phyloP scores from a whole-genome alignment of 495 filamentous ascomycete species.

The Hyaloscypha bicolor region DNA sequence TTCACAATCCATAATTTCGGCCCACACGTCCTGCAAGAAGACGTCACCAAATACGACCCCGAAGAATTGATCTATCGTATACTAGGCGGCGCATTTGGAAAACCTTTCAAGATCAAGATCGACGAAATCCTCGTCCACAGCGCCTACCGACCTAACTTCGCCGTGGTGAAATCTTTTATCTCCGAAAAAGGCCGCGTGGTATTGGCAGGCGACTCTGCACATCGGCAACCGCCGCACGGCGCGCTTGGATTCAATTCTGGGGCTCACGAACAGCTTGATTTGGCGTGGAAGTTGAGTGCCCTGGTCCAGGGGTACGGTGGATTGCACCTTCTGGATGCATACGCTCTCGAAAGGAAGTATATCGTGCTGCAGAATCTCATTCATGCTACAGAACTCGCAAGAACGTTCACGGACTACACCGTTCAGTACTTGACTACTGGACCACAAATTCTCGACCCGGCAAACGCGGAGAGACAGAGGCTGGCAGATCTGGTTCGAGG shows the following conservation, averaged over 20 bases:
- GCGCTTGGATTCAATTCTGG: slow-evolving; percentile 66
- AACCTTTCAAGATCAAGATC: slow-evolving; percentile 30
- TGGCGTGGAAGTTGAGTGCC: slow-evolving; percentile 57
- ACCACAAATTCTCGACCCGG: neutral
- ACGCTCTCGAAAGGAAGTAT: slow-evolving; percentile 2
- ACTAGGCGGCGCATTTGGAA: slow-evolving; percentile 28
- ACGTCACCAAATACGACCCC: slow-evolving; percentile 26
- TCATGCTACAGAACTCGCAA: neutral
- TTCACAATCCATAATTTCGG: slow-evolving; percentile 34
- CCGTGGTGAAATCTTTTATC: slow-evolving; percentile 28
- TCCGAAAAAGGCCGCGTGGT: slow-evolving; percentile 41
- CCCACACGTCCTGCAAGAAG: slow-evolving; percentile 13
- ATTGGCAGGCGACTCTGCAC: slow-evolving; percentile 60
- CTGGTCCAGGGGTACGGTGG: slow-evolving; percentile 34
- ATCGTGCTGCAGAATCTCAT: neutral
- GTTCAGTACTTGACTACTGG: neutral
- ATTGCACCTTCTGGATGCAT: neutral
- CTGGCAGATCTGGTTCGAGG: neutral
- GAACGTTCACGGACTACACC: neutral
- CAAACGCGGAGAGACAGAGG: neutral
- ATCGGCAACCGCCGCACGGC: slow-evolving; percentile 58
- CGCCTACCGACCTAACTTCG: slow-evolving; percentile 31
- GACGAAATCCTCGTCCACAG: slow-evolving; percentile 36
- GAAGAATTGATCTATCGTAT: slow-evolving; percentile 29
- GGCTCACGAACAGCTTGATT: slow-evolving; percentile 59